Percentiles rank a stretch among this genome's conserved stretches.
Evolutionary conservation across 108 stramenopile species (phyloP).

Genomic region (Conticribra guillardii): DNA sequence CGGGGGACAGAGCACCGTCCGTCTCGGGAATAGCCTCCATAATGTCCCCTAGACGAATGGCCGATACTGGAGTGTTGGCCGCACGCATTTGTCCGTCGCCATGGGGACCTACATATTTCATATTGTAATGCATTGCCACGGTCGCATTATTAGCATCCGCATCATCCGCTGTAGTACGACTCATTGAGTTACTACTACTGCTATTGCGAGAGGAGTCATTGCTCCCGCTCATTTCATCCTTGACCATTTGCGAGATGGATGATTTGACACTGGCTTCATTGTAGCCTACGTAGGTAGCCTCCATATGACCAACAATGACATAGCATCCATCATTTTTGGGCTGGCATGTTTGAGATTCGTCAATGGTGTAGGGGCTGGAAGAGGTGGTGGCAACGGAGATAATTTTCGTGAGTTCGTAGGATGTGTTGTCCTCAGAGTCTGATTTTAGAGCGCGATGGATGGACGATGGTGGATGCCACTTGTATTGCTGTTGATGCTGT

Average conservation of each 20-base stretch:
- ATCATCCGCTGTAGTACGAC: not conserved
- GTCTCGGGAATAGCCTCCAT: constrained; percentile 3
- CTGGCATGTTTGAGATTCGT: constrained; percentile 8
- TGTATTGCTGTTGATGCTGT: too few relatives aligned
- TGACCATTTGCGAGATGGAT: constrained; percentile 21
- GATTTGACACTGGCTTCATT: constrained; percentile 35
- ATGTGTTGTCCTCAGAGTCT: not conserved
- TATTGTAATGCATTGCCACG: not conserved
- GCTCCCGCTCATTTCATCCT: constrained; percentile 6
- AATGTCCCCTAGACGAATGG: constrained; percentile 1
- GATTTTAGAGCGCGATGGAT: not conserved
- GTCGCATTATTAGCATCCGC: not conserved
- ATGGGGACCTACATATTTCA: constrained; percentile 5
- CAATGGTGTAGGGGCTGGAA: constrained; percentile 6
- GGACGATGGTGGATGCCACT: too few relatives aligned
- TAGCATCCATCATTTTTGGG: constrained; percentile 13
- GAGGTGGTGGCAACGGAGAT: constrained; percentile 4
- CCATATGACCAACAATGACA: constrained; percentile 19
- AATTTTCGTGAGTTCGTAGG: constrained; percentile 23
- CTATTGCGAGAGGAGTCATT: not conserved
- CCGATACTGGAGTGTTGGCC: constrained; percentile 15
- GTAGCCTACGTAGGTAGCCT: constrained; percentile 32
- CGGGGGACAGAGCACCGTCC: constrained; percentile 10
- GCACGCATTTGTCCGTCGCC: not conserved
- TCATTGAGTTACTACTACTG: not conserved